Evolutionary conservation across 345 rosid genomes (phyloP).

Genomic region (Eucalyptus sp.): DNA sequence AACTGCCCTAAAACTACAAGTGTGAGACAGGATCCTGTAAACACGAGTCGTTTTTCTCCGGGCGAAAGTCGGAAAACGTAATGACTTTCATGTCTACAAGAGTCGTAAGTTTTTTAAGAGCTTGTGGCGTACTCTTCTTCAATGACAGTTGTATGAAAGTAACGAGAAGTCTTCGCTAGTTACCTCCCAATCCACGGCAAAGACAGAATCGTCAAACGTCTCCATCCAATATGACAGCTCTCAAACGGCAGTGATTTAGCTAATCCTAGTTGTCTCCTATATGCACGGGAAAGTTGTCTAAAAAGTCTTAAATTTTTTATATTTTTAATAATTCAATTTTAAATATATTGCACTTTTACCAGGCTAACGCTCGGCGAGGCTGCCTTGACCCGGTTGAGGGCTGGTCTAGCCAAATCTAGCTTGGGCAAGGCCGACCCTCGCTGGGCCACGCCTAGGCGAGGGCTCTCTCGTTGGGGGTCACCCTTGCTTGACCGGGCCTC

Average conservation of each 20-base stretch:
- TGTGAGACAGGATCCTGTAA: not conserved
- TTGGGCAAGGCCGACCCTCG: accelerated
- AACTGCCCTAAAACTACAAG: not conserved
- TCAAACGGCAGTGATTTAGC: not conserved
- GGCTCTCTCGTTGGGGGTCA: accelerated
- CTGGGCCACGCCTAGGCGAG: accelerated
- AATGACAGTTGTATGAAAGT: not conserved
- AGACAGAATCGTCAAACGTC: not conserved
- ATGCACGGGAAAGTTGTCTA: accelerated
- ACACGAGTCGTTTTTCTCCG: not conserved
- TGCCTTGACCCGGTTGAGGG: accelerated
- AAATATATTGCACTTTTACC: no score
- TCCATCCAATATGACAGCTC: not conserved
- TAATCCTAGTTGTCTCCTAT: not conserved
- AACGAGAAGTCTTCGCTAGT: not conserved
- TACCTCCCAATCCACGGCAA: not conserved
- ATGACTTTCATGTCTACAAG: not conserved
- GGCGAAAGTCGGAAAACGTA: not conserved
- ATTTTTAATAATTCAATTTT: no score
- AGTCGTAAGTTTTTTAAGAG: not conserved
- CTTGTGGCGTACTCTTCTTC: not conserved
- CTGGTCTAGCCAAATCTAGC: no score
- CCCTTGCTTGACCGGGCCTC: accelerated
- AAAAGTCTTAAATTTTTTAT: no score
- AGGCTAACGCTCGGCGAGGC: accelerated